Conservation (phyloP, 169 alveolate species). For the Perkinsus marinus region DNA sequence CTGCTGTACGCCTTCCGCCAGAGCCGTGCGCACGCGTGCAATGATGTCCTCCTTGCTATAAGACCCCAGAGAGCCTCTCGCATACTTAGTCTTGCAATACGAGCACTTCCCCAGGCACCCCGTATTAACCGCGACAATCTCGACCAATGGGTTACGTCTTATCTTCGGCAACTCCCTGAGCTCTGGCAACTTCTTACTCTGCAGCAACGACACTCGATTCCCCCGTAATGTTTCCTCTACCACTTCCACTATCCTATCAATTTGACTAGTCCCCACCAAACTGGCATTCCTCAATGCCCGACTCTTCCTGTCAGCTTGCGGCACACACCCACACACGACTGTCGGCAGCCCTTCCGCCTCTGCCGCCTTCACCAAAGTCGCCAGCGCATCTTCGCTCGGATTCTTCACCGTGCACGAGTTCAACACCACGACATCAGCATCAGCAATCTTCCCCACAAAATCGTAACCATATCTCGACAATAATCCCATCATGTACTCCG, state of each 20-base stretch:
- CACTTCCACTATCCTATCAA: slow-evolving; percentile 77
- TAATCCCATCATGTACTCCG: slow-evolving; percentile 82
- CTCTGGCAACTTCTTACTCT: slow-evolving; percentile 40
- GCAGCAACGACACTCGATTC: slow-evolving; percentile 66
- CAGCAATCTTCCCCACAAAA: neutral
- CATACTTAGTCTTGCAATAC: slow-evolving; percentile 94
- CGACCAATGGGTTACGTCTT: slow-evolving; percentile 81
- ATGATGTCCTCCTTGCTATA: slow-evolving; percentile 75
- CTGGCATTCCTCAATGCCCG: slow-evolving; percentile 30
- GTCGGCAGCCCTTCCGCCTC: slow-evolving; percentile 1
- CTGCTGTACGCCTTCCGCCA: slow-evolving; percentile 80
- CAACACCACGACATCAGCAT: slow-evolving; percentile 67
- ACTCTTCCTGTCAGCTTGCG: slow-evolving; percentile 80
- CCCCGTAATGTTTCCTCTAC: slow-evolving; percentile 89
- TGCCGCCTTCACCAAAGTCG: slow-evolving; percentile 41
- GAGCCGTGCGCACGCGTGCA: slow-evolving; percentile 65
- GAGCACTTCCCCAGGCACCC: slow-evolving; percentile 98
- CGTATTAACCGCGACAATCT: slow-evolving; percentile 81
- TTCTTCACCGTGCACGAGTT: slow-evolving; percentile 96
- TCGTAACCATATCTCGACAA: neutral
- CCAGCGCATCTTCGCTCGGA: slow-evolving; percentile 91
- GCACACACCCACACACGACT: slow-evolving; percentile 87
- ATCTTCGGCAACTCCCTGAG: slow-evolving; percentile 82
- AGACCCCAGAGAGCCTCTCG: slow-evolving; percentile 89
- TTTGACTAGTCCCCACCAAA: slow-evolving; percentile 41